These are phyloP conservation scores for Botrytis fragariae DNA, from an alignment of 2,329 filamentous ascomycete species.

Conservation along the genomic window DNA sequence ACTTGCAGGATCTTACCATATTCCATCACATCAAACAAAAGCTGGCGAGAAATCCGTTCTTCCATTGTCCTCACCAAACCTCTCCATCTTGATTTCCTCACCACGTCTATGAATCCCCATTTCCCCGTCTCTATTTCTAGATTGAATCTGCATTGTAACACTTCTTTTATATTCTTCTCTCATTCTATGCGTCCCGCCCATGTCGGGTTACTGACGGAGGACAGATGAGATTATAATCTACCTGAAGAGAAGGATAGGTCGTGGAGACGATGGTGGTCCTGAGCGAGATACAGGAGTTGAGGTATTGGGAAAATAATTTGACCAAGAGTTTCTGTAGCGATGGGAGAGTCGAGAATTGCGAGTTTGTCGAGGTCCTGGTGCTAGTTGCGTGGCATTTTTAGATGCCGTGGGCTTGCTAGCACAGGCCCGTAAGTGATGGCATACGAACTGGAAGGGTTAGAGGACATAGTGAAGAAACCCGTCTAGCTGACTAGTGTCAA, in stretches of 20 bases:
- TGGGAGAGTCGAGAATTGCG: background rate
- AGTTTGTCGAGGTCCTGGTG: background rate
- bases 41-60: conserved; percentile 7
- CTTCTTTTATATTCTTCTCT: background rate
- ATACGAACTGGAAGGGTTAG: no score
- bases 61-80: background rate
- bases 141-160: background rate
- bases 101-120: background rate
- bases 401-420: background rate
- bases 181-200: background rate
- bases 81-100: background rate
- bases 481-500: background rate
- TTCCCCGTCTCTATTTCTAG: background rate
- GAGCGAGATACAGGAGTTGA: background rate
- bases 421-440: background rate
- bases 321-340: background rate
- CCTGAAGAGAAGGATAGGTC: background rate
- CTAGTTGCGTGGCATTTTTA: background rate
- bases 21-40: background rate
- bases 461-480: background rate
- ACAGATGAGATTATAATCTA: background rate
- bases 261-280: background rate
- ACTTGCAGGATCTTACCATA: background rate
- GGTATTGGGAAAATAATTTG: no score
- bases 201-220: background rate